These are phyloP conservation scores for Cenchrus americanus DNA, from an alignment of 176 grass and related monocot genomes.

Conservation along the genomic window DNA sequence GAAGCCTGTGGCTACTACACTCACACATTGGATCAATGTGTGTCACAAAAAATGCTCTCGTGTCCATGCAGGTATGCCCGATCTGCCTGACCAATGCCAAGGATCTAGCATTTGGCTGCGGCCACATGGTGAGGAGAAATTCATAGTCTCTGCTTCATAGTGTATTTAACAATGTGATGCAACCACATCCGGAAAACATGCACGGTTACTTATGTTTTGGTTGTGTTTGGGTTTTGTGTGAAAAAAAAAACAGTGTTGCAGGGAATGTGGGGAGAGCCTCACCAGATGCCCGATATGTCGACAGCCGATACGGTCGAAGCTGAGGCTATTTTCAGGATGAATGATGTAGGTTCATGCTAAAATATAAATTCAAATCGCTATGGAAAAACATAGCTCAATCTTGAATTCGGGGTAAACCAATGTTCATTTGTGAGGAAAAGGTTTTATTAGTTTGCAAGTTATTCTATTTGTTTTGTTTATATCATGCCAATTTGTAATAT, in stretches of 20 bases:
- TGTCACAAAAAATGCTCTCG: neutral
- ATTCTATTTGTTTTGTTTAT: constrained; percentile 25
- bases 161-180: neutral
- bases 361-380: neutral
- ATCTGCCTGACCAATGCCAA: constrained; percentile 89
- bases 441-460: neutral
- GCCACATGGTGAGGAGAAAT: constrained; percentile 74
- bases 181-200: neutral
- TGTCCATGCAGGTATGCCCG: constrained; percentile 61
- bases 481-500: constrained; percentile 10
- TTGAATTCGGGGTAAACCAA: neutral
- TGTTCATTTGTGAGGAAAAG: neutral
- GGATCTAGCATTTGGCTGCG: constrained; percentile 84
- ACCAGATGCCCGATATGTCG: constrained; percentile 90
- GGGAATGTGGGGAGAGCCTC: constrained; percentile 80
- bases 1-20: neutral
- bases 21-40: neutral
- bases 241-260: constrained; percentile 69
- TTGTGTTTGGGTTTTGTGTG: neutral
- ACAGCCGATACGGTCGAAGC: constrained; percentile 60
- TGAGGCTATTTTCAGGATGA: constrained; percentile 81
- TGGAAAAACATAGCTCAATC: neutral
- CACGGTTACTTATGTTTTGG: neutral
- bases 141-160: neutral
- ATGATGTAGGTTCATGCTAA: neutral